These are phyloP conservation scores for Straminergon stramineum DNA, from an alignment of 225 moss, liverwort and hornwort species.

Conservation along the genomic window DNA sequence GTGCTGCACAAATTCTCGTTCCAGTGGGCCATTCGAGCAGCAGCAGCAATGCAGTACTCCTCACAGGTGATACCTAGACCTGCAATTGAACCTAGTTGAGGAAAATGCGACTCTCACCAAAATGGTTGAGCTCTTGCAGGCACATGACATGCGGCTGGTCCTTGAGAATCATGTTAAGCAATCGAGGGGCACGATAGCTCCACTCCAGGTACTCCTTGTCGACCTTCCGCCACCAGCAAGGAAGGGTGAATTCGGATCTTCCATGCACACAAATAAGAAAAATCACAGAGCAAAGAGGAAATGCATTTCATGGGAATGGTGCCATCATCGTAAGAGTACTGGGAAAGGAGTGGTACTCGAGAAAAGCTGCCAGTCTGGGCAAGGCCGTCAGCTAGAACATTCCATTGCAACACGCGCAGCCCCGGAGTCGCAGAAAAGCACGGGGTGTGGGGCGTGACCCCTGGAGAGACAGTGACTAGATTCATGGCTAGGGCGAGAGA, in stretches of 20 bases:
- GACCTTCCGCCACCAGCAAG: constrained; percentile 8
- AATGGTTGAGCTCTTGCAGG: constrained; percentile 74
- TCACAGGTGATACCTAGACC: not conserved
- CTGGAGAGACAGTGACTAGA: not conserved
- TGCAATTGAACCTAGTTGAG: not conserved
- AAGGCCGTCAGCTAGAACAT: constrained; percentile 62
- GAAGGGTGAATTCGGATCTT: not conserved
- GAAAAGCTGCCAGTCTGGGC: constrained; percentile 56
- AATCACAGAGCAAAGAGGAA: not conserved
- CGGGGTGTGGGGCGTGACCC: not conserved
- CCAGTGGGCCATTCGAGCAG: not conserved
- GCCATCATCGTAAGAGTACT: not conserved
- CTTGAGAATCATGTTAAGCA: constrained; percentile 36
- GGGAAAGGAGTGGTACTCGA: not conserved
- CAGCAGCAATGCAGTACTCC: not conserved
- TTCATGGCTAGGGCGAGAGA: not conserved
- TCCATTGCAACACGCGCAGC: constrained; percentile 65
- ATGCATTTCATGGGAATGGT: not conserved
- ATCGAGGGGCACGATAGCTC: constrained; percentile 44
- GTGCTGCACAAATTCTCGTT: not conserved
- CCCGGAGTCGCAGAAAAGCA: not conserved
- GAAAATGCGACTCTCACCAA: constrained; percentile 5
- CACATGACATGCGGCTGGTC: constrained; percentile 44
- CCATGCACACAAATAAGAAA: not conserved
- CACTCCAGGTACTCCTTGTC: constrained; percentile 35